Evolutionary conservation across 345 rosid genomes (phyloP), one percentile per base, ranked within the genome.

Genomic region (Carallia pectinifolia): DNA sequence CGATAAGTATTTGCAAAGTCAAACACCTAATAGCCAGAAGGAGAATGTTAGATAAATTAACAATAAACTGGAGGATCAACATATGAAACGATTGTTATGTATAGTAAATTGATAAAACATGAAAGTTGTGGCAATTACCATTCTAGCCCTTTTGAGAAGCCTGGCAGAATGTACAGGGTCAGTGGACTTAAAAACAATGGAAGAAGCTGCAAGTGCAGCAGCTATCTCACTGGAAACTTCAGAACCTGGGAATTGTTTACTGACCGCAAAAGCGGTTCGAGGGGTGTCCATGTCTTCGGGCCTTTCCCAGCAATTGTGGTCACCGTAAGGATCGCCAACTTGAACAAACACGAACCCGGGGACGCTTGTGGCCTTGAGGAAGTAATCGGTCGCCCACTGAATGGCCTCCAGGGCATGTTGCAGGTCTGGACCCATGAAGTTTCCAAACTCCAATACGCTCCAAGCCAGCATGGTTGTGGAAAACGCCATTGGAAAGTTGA

Each of bases 281-380:
- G 70, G 66, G 4, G 79, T 70, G 62, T 75, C 79, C 79, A 75
- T 75, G 66, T 75, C 74, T 47, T 75, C 79, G 10, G 79, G 79
- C 53, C 79, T 75, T 61, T 75, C 74, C 79, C 74, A 75, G 66
- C 79, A 75, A 40, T 38, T 65, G 40, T 75, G 74, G 38, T 75
- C 79, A 16, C 55, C 70, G 16, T 52, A 50, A 29, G 79, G 74
- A n/a, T 75, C 79, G 4, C 79, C 79, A 30, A 75, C 74, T n/a
- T 69, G 79, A 7, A 52, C 74, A 65, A 64, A 75, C 3, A 75
- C 79, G 44, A 75, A 34, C 2, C 79, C 79, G 12, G 79, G 74
- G 17, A 75, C 47, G 70, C 53, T 69, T 39, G 74, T 75, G 38
- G 74, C 66, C 65, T 75, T 75, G 1, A 75, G 66, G 7, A 75